Percentiles rank a stretch among this genome's conserved stretches.
Conservation (phyloP, 352 stramenopile species). For the Thalassiosira hispida region DNA sequence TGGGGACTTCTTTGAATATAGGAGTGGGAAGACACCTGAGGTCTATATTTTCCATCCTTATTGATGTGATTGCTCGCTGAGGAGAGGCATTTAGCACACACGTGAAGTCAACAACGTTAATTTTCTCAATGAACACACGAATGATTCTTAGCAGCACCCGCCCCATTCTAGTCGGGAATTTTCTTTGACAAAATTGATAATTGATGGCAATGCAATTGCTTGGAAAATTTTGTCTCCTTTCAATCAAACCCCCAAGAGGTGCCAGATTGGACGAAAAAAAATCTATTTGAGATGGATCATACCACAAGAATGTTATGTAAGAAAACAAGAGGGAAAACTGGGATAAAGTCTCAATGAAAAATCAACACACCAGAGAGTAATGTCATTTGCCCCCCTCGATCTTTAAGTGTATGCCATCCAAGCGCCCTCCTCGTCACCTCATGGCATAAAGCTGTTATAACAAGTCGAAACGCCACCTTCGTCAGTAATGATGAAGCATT, state of each 20-base stretch:
- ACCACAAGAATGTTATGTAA: not conserved
- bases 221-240: conserved; percentile 30
- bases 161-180: conserved; percentile 12
- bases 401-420: not conserved
- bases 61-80: conserved; percentile 51
- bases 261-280: not conserved
- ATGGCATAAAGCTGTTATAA: not conserved
- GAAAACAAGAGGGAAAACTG: not conserved
- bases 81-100: conserved; percentile 51
- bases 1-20: not conserved
- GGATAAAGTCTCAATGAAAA: not conserved
- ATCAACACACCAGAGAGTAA: not conserved
- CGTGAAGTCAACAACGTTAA: conserved; percentile 53
- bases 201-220: conserved; percentile 64
- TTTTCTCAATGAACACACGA: not conserved
- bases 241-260: conserved; percentile 65
- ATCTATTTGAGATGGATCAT: not conserved
- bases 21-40: conserved; percentile 18
- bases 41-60: conserved; percentile 54
- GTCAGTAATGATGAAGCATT: conserved; percentile 23
- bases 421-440: not conserved
- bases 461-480: conserved; percentile 33
- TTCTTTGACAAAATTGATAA: conserved; percentile 15
- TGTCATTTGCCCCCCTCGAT: not conserved
- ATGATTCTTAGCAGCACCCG: not conserved